Base-by-base conservation (phyloP, 768 basidiomycete genomes). In the Tulasnella sp. region DNA sequence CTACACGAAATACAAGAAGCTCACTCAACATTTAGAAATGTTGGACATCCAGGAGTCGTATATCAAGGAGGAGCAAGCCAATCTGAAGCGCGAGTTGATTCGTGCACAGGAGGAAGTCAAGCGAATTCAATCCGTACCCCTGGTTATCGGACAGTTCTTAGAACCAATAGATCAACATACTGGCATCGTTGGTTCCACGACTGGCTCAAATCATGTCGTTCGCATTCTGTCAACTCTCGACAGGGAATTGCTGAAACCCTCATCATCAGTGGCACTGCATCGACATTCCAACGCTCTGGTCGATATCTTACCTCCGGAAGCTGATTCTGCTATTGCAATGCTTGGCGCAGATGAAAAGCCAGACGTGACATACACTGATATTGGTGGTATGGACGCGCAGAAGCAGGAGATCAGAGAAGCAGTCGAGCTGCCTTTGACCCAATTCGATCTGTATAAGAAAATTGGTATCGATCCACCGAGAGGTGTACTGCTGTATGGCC, bases 81-180 rank as follows among this genome's bases (percentile, higher is more conserved):
- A 96, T 62, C 78, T 99, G 50, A 93, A 98, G 66, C 81, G 93
- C 44, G 95, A 99, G 67, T 82, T 99, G 55, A 85, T 98, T 58
- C 88, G 95, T 51, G 95, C 95, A 0, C 95, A 99, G 63, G 95
- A 99, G 65, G 95, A 99, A 69, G 95, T 99, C 63, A 95, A 96
- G 69, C 86, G 95, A 53, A 99, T 99, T 64, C 91, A 98, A 69
- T 88, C 88, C 47, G 95, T 99, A 5, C 95, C 95, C 0, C 80
- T 99, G 13, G 95, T 99, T 63, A 99, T 99, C 61, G 95, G 95
- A 51, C 95, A 99, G 66, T 99, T 99, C 71, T 78, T 98, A 31
- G 95, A 99, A 69, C 85, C 95, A 45, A 96, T 99, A 64, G 95
- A 99, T 72, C 88, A 96, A 65, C 80, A 83, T 59, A 90, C 93